Evolutionary conservation across 2,329 filamentous ascomycete genomes (phyloP).

Genomic region (Aspergillus ochraceoroseus): DNA sequence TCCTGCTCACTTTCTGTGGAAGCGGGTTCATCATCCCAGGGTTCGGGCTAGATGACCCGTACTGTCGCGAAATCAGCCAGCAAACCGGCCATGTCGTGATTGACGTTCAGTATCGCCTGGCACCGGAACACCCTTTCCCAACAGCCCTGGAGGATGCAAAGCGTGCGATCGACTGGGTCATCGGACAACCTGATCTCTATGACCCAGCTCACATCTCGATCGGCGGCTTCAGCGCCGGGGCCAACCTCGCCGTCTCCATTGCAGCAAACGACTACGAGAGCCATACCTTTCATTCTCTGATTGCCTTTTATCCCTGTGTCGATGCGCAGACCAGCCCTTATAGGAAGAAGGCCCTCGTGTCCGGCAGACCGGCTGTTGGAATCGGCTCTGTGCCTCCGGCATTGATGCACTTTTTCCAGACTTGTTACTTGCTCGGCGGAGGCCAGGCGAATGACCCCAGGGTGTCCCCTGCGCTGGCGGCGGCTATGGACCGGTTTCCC

Average conservation of each 20-base stretch:
- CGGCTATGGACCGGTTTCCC: slow-evolving; percentile 19
- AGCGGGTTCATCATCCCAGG: slow-evolving; percentile 30
- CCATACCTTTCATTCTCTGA: slow-evolving; percentile 24
- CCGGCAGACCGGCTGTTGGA: background rate
- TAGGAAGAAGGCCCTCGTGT: background rate
- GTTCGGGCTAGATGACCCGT: slow-evolving; percentile 29
- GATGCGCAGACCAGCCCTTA: slow-evolving; percentile 15
- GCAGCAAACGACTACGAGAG: slow-evolving; percentile 7
- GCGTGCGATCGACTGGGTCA: slow-evolving; percentile 34
- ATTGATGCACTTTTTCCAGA: slow-evolving; percentile 23
- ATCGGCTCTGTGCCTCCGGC: slow-evolving; percentile 9
- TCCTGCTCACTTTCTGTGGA: slow-evolving; percentile 31
- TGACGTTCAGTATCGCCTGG: slow-evolving; percentile 39
- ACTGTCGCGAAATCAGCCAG: slow-evolving; percentile 23
- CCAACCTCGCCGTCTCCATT: slow-evolving; percentile 27
- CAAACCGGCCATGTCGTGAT: slow-evolving; percentile 29
- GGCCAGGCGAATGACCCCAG: slow-evolving; percentile 20
- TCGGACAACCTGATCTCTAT: slow-evolving; percentile 29
- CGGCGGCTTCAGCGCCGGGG: slow-evolving; percentile 43
- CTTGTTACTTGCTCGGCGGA: slow-evolving; percentile 23
- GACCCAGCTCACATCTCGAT: slow-evolving; percentile 30
- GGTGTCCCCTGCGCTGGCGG: slow-evolving; percentile 25
- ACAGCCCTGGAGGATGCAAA: slow-evolving; percentile 36
- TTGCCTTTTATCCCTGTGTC: slow-evolving; percentile 31
- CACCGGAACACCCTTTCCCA: slow-evolving; percentile 39